A percentile compares a stretch with the other conserved stretches of the same genome.
These are phyloP conservation scores for Crithidia brevicula DNA, from an alignment of 208 protist species.

Conservation along the genomic window DNA sequence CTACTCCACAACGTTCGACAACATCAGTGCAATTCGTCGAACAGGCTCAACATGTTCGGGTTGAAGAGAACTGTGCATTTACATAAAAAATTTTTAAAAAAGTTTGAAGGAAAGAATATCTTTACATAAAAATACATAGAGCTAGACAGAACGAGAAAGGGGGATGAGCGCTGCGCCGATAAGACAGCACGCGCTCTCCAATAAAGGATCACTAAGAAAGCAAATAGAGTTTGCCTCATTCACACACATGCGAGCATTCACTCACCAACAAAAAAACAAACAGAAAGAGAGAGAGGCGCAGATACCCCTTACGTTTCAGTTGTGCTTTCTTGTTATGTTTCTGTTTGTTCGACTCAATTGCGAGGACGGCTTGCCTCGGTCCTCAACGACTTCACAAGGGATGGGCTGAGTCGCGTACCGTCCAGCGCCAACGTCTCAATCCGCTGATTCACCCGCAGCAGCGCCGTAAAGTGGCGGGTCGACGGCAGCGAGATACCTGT, in stretches of 20 bases:
- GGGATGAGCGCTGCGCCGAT: too few species aligned
- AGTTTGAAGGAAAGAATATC: too few species aligned
- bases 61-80: too few species aligned
- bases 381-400: constrained; percentile 59
- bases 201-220: constrained; percentile 6
- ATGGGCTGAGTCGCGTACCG: constrained; percentile 70
- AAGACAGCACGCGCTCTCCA: too few species aligned
- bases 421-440: constrained; percentile 64
- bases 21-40: too few species aligned
- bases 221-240: neutral
- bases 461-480: constrained; percentile 69
- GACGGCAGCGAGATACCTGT: constrained; percentile 78
- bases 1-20: too few species aligned
- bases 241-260: too few species aligned
- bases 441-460: constrained; percentile 64
- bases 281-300: constrained; percentile 13
- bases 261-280: neutral
- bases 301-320: neutral
- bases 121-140: too few species aligned
- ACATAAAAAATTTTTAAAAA: too few species aligned
- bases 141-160: too few species aligned
- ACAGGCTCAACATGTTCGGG: too few species aligned
- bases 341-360: constrained; percentile 5
- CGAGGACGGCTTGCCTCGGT: constrained; percentile 41
- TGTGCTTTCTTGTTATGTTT: too few species aligned